Conservation (phyloP, 1,284 basidiomycete species). For the Psilocybe mexicana region DNA sequence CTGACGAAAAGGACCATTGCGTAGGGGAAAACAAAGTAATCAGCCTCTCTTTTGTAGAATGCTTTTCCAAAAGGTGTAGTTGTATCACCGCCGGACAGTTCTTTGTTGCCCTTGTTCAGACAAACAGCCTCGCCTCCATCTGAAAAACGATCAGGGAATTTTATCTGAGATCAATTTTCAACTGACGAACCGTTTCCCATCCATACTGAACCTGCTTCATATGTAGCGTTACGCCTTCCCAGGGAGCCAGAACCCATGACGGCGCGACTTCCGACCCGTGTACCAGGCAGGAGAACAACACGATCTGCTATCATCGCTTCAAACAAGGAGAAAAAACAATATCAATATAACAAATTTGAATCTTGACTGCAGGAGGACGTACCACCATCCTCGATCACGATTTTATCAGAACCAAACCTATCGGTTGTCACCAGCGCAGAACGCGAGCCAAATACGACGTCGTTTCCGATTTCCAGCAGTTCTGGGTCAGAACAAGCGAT, state of each 20-base stretch:
- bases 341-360: not conserved
- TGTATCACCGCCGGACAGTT: slow-evolving; percentile 28
- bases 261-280: slow-evolving; percentile 39
- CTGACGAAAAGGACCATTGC: slow-evolving; percentile 37
- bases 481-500: slow-evolving; percentile 47
- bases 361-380: not conserved
- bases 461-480: slow-evolving; percentile 46
- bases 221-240: slow-evolving; percentile 37
- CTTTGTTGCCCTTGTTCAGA: slow-evolving; percentile 30
- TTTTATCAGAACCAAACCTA: slow-evolving; percentile 37
- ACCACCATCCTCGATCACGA: slow-evolving; percentile 40
- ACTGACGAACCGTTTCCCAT: slow-evolving; percentile 40
- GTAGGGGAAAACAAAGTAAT: slow-evolving; percentile 46
- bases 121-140: slow-evolving; percentile 40
- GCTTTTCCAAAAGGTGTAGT: slow-evolving; percentile 49
- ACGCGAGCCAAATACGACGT: slow-evolving; percentile 49
- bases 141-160: slow-evolving; percentile 3
- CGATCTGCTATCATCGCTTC: slow-evolving; percentile 51
- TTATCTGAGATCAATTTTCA: not conserved
- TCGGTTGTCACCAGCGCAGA: slow-evolving; percentile 46
- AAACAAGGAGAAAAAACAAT: not conserved
- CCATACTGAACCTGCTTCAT: slow-evolving; percentile 46
- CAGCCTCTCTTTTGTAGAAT: slow-evolving; percentile 43
- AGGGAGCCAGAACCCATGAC: slow-evolving; percentile 50
- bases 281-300: slow-evolving; percentile 44